Conservation (phyloP, 2,329 filamentous ascomycete species). For the Chrysosporium queenslandicum region DNA sequence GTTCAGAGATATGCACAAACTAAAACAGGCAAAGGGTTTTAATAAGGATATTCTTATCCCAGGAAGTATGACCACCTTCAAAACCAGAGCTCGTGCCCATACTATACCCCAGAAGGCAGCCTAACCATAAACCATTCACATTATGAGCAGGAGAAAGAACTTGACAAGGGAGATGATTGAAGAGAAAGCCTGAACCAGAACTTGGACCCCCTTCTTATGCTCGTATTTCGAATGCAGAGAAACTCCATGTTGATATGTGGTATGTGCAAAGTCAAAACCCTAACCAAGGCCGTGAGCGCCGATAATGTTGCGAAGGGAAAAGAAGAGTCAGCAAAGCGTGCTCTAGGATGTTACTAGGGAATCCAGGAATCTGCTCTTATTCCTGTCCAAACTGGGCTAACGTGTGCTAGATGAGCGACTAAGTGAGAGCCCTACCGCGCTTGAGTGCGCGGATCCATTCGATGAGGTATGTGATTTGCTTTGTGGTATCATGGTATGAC, state of each 20-base stretch:
- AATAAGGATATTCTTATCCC: neutral
- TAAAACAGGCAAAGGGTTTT: neutral
- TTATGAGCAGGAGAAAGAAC: neutral
- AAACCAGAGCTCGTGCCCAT: neutral
- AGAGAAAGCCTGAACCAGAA: neutral
- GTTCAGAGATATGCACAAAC: neutral
- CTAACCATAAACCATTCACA: neutral
- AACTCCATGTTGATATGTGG: slow-evolving; percentile 11
- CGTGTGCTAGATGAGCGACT: slow-evolving; percentile 17
- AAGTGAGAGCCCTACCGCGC: slow-evolving; percentile 34
- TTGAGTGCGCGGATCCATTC: slow-evolving; percentile 32
- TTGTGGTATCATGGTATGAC: slow-evolving; percentile 22
- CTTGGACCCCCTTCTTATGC: slow-evolving; percentile 9
- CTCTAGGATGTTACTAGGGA: neutral
- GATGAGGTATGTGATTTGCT: slow-evolving; percentile 26
- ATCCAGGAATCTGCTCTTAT: neutral
- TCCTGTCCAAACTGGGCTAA: slow-evolving; percentile 17
- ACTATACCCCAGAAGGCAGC: neutral
- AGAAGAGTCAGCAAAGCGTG: neutral
- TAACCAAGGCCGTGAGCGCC: slow-evolving; percentile 9
- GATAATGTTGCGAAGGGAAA: neutral
- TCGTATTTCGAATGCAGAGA: slow-evolving; percentile 3
- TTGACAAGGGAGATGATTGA: neutral
- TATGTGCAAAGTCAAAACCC: slow-evolving; percentile 8
- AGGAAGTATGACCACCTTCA: neutral